phyloP scores from a whole-genome alignment of 2,329 filamentous ascomycete genomes.

The Fusarium chuoi region DNA sequence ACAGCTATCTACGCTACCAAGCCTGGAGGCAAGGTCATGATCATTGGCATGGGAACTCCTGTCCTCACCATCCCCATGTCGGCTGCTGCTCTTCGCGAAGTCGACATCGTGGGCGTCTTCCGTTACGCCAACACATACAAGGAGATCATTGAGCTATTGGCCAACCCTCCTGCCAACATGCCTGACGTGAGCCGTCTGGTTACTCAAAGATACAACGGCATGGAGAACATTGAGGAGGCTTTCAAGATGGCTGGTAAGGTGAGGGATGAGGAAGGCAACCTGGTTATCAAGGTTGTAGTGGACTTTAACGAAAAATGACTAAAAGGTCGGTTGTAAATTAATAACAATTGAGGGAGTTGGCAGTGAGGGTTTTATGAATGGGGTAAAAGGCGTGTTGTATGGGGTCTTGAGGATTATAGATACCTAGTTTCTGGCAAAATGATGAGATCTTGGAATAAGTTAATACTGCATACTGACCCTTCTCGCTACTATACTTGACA shows the following conservation, averaged over 20 bases:
- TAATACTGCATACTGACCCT: background rate
- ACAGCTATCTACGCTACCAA: constrained; percentile 75
- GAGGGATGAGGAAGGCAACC: constrained; percentile 73
- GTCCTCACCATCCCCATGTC: constrained; percentile 76
- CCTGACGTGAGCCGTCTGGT: constrained; percentile 75
- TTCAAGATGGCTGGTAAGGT: constrained; percentile 79
- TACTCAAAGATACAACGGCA: constrained; percentile 74
- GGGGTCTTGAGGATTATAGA: background rate
- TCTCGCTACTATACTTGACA: background rate
- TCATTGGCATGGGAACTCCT: constrained; percentile 79
- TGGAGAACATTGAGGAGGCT: constrained; percentile 71
- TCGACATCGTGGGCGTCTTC: constrained; percentile 78
- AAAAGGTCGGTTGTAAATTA: constrained; percentile 24
- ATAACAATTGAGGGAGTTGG: background rate
- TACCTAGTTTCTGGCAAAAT: constrained; percentile 2
- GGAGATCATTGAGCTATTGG: constrained; percentile 60
- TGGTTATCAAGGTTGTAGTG: constrained; percentile 80
- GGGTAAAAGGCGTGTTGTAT: constrained; percentile 21
- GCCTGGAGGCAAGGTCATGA: constrained; percentile 74
- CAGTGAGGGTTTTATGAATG: constrained; percentile 12
- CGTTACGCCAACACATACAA: constrained; percentile 81
- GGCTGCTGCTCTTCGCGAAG: constrained; percentile 74
- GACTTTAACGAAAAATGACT: constrained; percentile 51
- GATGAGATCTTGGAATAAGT: background rate
- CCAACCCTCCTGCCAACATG: constrained; percentile 60